Conservation (phyloP, 78 protist genomes). For the Dictyostelium purpureum region DNA sequence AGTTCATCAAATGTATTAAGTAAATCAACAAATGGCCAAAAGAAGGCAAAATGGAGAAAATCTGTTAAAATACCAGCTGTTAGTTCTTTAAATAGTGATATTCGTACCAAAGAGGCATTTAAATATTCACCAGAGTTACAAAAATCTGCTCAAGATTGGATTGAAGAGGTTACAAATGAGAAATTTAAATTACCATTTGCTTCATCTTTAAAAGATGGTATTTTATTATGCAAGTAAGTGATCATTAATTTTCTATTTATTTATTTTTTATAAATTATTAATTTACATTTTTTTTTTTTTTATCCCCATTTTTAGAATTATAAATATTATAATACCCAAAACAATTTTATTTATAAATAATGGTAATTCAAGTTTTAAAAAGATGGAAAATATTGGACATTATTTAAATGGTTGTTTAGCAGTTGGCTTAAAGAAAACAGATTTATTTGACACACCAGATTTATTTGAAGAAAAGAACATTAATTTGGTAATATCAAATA, state of each 20-base stretch:
- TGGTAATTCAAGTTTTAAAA: constrained; percentile 60
- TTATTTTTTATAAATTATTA: not conserved
- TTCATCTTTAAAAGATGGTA: constrained; percentile 64
- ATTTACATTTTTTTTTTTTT: not conserved
- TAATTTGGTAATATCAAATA: constrained; percentile 66
- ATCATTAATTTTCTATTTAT: not conserved
- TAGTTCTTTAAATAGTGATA: constrained; percentile 57
- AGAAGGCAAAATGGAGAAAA: constrained; percentile 61
- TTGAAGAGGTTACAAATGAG: constrained; percentile 6
- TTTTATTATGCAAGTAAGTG: constrained; percentile 63
- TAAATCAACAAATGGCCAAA: constrained; percentile 2
- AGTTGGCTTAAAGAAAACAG: constrained; percentile 54
- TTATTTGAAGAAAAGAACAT: constrained; percentile 79
- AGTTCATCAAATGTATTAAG: not conserved
- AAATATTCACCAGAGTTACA: constrained; percentile 85
- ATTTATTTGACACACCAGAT: constrained; percentile 71
- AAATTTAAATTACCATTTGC: constrained; percentile 36
- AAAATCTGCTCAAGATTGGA: constrained; percentile 65
- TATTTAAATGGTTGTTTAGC: constrained; percentile 49
- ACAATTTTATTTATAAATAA: constrained; percentile 46
- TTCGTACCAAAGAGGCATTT: constrained; percentile 76
- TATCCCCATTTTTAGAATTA: not conserved
- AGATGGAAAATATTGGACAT: constrained; percentile 78
- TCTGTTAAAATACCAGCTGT: constrained; percentile 54
- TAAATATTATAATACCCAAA: constrained; percentile 18